A percentile compares a stretch with the other conserved stretches of the same genome.
Evolutionary conservation across 441 rosid genomes (phyloP).

Genomic region (Brassica balearica): DNA sequence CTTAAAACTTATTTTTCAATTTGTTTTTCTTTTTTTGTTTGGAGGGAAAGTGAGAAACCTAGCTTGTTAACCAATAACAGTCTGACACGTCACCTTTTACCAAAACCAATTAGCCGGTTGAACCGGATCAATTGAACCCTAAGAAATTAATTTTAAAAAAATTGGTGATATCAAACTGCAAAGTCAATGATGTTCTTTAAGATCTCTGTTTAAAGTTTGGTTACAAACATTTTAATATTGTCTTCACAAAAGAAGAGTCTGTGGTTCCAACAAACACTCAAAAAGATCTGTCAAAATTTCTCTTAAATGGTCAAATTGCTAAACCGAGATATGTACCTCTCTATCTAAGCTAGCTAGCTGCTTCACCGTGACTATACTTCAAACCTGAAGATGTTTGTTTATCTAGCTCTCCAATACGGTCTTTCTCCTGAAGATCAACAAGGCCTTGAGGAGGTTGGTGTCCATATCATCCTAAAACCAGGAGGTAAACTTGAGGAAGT

Average conservation of each 20-base stretch:
- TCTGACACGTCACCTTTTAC: not conserved
- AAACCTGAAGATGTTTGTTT: slow-evolving; percentile 32
- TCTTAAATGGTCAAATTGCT: not conserved
- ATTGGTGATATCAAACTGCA: not conserved
- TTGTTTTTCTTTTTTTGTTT: not conserved
- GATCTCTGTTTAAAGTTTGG: not conserved
- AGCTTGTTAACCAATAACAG: slow-evolving; percentile 3
- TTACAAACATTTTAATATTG: too few relatives aligned
- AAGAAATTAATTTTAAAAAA: not conserved
- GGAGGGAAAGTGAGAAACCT: slow-evolving; percentile 34
- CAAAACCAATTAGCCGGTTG: not conserved
- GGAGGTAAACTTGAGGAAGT: slow-evolving; percentile 25
- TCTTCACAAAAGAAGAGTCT: not conserved
- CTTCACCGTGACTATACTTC: slow-evolving; percentile 24
- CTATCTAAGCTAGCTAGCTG: slow-evolving; percentile 27
- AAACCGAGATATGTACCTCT: slow-evolving; percentile 25
- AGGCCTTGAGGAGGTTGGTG: slow-evolving; percentile 48
- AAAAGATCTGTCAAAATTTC: not conserved
- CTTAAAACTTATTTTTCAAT: not conserved
- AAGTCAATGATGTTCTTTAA: not conserved
- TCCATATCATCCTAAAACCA: slow-evolving; percentile 33
- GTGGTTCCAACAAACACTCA: not conserved
- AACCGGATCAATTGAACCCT: not conserved
- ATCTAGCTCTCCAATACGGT: slow-evolving; percentile 29
- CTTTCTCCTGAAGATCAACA: slow-evolving; percentile 43